A percentile compares a stretch with the other conserved stretches of the same genome.
Conservation (phyloP, 371 early-diverging fungal species). For the Mortierella sp. region DNA sequence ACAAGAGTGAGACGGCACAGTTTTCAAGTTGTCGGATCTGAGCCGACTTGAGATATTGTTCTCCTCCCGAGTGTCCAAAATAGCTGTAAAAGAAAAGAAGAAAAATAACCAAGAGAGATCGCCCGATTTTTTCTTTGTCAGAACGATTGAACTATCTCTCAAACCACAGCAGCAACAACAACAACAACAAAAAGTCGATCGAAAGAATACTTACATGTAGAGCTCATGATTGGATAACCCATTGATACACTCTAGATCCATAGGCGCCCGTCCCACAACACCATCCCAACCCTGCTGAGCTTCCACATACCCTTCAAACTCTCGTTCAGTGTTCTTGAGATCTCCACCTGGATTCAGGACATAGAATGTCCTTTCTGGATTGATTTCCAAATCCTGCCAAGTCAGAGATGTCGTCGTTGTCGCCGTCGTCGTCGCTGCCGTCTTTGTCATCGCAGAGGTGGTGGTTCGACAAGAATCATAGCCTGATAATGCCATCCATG, state of each 20-base stretch:
- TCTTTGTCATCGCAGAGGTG: neutral
- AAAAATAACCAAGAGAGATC: slow-evolving; percentile 6
- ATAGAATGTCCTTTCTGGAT: slow-evolving; percentile 72
- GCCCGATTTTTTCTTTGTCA: too few relatives aligned
- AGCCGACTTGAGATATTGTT: slow-evolving; percentile 80
- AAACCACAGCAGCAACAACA: neutral
- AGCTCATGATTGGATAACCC: slow-evolving; percentile 70
- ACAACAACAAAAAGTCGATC: neutral
- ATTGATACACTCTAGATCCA: slow-evolving; percentile 68
- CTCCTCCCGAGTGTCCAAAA: slow-evolving; percentile 98
- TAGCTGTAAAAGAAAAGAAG: slow-evolving; percentile 64
- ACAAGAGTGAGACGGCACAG: slow-evolving; percentile 82
- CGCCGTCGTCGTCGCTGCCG: neutral
- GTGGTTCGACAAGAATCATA: neutral
- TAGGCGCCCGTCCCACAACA: slow-evolving; percentile 72
- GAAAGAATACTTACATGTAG: slow-evolving; percentile 70
- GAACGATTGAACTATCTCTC: too few relatives aligned
- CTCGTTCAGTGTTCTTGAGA: slow-evolving; percentile 80
- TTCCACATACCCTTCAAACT: slow-evolving; percentile 71
- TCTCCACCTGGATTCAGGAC: slow-evolving; percentile 93
- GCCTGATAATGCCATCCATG: neutral
- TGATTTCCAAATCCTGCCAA: slow-evolving; percentile 59
- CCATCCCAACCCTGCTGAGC: slow-evolving; percentile 79
- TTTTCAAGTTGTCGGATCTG: slow-evolving; percentile 69
- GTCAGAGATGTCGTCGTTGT: neutral